Conservation (phyloP, 1,284 basidiomycete genomes). For the Rhodotorula mucilaginosa region DNA sequence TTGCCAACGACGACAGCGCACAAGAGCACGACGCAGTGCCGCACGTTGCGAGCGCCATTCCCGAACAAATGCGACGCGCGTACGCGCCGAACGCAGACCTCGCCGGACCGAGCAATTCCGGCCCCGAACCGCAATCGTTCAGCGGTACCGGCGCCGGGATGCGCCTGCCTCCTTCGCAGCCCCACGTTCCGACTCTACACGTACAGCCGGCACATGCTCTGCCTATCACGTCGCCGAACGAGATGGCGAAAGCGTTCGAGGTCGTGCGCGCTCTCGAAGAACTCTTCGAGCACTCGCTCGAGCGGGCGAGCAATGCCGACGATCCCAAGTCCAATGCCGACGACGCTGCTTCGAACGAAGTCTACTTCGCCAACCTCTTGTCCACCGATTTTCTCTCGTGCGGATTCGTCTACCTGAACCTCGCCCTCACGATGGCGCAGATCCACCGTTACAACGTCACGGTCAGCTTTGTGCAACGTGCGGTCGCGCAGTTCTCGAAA, state of each 20-base stretch:
- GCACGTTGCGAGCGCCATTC: no score
- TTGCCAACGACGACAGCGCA: neutral
- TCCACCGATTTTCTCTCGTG: constrained; percentile 33
- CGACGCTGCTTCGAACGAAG: constrained; percentile 25
- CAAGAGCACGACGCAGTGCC: no score
- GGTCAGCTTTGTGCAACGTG: constrained; percentile 30
- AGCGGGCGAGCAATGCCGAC: neutral
- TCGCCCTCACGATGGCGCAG: constrained; percentile 36
- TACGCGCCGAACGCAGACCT: neutral
- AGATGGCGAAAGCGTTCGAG: constrained; percentile 9
- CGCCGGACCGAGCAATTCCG: constrained; percentile 37
- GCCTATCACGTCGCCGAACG: neutral
- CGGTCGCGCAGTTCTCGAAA: constrained; percentile 27
- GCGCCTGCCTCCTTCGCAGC: neutral
- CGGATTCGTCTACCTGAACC: constrained; percentile 40
- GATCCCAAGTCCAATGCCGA: neutral
- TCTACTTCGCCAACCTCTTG: constrained; percentile 36
- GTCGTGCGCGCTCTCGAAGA: constrained; percentile 30
- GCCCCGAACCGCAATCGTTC: constrained; percentile 28
- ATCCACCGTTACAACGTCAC: constrained; percentile 35
- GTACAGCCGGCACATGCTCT: neutral
- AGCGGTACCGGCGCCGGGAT: constrained; percentile 32
- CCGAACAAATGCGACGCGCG: neutral
- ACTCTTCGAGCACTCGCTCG: constrained; percentile 28
- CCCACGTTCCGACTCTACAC: neutral